Percentiles rank a stretch among this genome's conserved stretches.
These are phyloP conservation scores for Diaporthe destruens DNA, from an alignment of 2,329 filamentous ascomycete genomes.

Conservation along the genomic window DNA sequence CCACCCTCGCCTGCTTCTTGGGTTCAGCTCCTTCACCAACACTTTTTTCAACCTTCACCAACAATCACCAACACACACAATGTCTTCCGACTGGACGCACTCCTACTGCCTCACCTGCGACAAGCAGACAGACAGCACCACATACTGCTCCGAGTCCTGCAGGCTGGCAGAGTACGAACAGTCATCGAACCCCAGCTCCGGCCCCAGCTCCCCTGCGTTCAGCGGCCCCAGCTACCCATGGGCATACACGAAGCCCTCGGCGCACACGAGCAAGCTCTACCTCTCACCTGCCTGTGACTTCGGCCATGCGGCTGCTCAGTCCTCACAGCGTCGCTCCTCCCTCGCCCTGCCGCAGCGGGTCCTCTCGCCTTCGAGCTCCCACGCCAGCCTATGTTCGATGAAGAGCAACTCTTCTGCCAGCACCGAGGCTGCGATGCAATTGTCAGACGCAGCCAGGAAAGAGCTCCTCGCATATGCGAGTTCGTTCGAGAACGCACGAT, in stretches of 20 bases:
- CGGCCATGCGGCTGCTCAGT: slow-evolving; percentile 64
- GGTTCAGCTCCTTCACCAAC: slow-evolving; percentile 27
- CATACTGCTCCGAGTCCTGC: slow-evolving; percentile 95
- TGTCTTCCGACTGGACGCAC: slow-evolving; percentile 81
- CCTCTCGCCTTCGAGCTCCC: slow-evolving; percentile 80
- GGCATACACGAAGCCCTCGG: slow-evolving; percentile 49
- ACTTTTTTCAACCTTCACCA: not conserved
- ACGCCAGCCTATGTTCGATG: slow-evolving; percentile 86
- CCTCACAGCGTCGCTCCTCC: slow-evolving; percentile 54
- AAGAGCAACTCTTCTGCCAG: slow-evolving; percentile 70
- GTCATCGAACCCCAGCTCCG: slow-evolving; percentile 66
- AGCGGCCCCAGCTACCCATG: slow-evolving; percentile 65
- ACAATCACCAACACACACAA: slow-evolving; percentile 52
- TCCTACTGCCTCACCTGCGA: slow-evolving; percentile 96
- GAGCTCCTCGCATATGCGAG: slow-evolving; percentile 89
- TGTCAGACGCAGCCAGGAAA: slow-evolving; percentile 82
- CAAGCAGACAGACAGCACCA: slow-evolving; percentile 82
- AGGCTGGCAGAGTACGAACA: slow-evolving; percentile 88
- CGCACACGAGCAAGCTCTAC: slow-evolving; percentile 66
- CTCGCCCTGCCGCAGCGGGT: slow-evolving; percentile 54
- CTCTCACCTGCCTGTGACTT: slow-evolving; percentile 84
- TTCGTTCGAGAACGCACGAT: slow-evolving; percentile 85
- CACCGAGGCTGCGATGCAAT: slow-evolving; percentile 65
- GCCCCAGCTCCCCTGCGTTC: slow-evolving; percentile 69
- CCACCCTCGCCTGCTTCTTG: not conserved